A percentile compares a stretch with the other conserved stretches of the same genome.
phyloP scores from a whole-genome alignment of 176 grass and related monocot genomes.

The Dactylis glomerata region DNA sequence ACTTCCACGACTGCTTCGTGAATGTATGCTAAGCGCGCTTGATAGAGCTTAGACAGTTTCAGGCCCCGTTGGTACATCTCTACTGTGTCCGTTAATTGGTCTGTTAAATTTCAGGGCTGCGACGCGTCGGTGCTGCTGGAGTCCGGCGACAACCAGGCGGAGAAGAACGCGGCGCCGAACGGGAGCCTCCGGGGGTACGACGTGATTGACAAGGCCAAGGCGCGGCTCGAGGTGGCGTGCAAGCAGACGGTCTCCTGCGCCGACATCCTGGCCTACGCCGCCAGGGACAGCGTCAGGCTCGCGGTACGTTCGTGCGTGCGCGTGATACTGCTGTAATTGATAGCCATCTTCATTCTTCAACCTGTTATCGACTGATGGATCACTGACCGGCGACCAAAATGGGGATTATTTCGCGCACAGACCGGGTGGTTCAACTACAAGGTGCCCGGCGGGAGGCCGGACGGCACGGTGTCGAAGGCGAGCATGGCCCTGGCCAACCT shows the following conservation, averaged over 20 bases:
- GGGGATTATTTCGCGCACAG: constrained; percentile 6
- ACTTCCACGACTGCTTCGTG: constrained; percentile 91
- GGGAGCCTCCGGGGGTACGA: constrained; percentile 23
- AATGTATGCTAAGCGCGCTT: constrained; percentile 33
- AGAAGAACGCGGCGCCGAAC: constrained; percentile 46
- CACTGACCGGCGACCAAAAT: background rate
- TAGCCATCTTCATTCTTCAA: background rate
- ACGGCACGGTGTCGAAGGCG: constrained; percentile 53
- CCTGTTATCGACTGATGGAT: background rate
- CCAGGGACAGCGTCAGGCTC: constrained; percentile 47
- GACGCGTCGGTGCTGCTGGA: constrained; percentile 43
- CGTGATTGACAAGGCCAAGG: constrained; percentile 27
- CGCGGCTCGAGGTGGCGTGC: constrained; percentile 22
- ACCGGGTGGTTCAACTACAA: constrained; percentile 43
- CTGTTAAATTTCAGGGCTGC: constrained; percentile 17
- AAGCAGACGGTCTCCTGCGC: constrained; percentile 30
- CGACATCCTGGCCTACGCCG: constrained; percentile 41
- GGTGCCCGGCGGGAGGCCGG: constrained; percentile 44
- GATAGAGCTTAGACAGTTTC: background rate
- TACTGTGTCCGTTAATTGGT: background rate
- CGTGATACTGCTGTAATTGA: too few species aligned
- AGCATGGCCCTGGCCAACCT: constrained; percentile 23
- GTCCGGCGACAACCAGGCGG: constrained; percentile 16
- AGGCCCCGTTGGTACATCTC: background rate
- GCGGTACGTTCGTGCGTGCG: background rate